Percentiles rank a stretch among this genome's conserved stretches.
Evolutionary conservation across 495 filamentous ascomycete genomes (phyloP).

Genomic region (Glonium stellatum): DNA sequence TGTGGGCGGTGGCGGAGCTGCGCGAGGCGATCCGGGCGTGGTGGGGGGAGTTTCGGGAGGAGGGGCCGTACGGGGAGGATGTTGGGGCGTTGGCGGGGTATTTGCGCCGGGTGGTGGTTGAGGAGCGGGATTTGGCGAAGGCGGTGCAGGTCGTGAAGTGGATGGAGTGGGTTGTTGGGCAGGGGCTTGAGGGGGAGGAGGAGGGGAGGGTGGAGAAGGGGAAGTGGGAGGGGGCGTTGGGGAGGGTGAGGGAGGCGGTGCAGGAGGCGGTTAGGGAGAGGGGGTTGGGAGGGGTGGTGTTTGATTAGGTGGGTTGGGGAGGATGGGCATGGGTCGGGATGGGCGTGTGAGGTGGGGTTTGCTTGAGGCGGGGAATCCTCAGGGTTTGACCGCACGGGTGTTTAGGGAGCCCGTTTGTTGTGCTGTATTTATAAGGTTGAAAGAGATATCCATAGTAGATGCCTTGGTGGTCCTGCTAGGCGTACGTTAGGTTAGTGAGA

Average conservation of each 20-base stretch:
- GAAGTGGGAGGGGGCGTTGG: slow-evolving; percentile 49
- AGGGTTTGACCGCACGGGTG: too few relatives aligned
- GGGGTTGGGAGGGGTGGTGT: slow-evolving; percentile 57
- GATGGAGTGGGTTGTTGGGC: slow-evolving; percentile 64
- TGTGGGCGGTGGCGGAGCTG: slow-evolving; percentile 51
- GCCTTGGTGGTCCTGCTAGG: too few relatives aligned
- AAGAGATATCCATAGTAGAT: too few relatives aligned
- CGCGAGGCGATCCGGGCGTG: slow-evolving; percentile 58
- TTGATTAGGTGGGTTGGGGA: slow-evolving; percentile 21
- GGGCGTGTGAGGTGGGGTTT: too few relatives aligned
- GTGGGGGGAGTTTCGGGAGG: slow-evolving; percentile 55
- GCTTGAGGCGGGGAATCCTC: too few relatives aligned
- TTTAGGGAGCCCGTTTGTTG: too few relatives aligned
- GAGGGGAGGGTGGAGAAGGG: slow-evolving; percentile 35
- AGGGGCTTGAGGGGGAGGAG: slow-evolving; percentile 36
- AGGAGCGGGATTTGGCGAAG: slow-evolving; percentile 73
- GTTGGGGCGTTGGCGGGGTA: slow-evolving; percentile 65
- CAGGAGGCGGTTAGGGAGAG: slow-evolving; percentile 54
- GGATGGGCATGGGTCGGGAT: too few relatives aligned
- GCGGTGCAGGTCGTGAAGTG: slow-evolving; percentile 60
- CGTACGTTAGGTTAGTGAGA: too few relatives aligned
- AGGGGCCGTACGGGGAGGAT: slow-evolving; percentile 71
- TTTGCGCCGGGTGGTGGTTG: slow-evolving; percentile 56
- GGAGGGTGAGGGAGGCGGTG: slow-evolving; percentile 49
- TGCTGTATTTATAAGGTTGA: too few relatives aligned